phyloP scores from a whole-genome alignment of 1,284 basidiomycete species.

The Ustilago cynodontis region DNA sequence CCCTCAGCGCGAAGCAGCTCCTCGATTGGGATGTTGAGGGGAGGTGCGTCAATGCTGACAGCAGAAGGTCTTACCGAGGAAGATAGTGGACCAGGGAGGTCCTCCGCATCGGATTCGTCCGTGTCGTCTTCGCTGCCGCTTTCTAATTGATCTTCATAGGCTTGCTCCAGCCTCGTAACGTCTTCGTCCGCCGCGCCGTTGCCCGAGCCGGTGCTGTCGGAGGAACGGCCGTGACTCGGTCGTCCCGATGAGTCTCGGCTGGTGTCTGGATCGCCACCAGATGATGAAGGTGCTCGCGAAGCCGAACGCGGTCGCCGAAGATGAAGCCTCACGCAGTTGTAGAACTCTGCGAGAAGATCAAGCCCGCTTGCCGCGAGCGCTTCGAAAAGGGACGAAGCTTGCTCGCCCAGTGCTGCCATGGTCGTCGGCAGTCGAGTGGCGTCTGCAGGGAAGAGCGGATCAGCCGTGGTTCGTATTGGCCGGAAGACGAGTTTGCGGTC shows the following conservation, averaged over 20 bases:
- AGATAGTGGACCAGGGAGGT: not conserved
- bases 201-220: slow-evolving; percentile 3
- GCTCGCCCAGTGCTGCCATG: not conserved
- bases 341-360: slow-evolving; percentile 36
- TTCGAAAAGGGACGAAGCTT: slow-evolving; percentile 12
- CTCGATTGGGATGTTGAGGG: slow-evolving; percentile 52
- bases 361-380: slow-evolving; percentile 10
- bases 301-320: not conserved
- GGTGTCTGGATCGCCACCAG: slow-evolving; percentile 21
- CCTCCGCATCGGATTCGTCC: not conserved
- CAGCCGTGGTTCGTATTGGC: slow-evolving; percentile 15
- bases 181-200: slow-evolving; percentile 10
- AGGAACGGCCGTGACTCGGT: slow-evolving; percentile 16
- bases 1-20: slow-evolving; percentile 35
- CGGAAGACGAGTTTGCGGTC: slow-evolving; percentile 49
- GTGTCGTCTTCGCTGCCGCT: slow-evolving; percentile 12
- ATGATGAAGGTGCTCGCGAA: slow-evolving; percentile 1
- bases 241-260: slow-evolving; percentile 30
- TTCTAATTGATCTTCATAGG: slow-evolving; percentile 3
- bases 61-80: not conserved
- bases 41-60: slow-evolving; percentile 23
- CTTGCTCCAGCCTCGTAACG: not conserved
- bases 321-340: slow-evolving; percentile 12
- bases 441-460: slow-evolving; percentile 13
- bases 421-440: not conserved